Evolutionary conservation across 768 basidiomycete species (phyloP).

Genomic region (Porpolomopsis calyptriformis): DNA sequence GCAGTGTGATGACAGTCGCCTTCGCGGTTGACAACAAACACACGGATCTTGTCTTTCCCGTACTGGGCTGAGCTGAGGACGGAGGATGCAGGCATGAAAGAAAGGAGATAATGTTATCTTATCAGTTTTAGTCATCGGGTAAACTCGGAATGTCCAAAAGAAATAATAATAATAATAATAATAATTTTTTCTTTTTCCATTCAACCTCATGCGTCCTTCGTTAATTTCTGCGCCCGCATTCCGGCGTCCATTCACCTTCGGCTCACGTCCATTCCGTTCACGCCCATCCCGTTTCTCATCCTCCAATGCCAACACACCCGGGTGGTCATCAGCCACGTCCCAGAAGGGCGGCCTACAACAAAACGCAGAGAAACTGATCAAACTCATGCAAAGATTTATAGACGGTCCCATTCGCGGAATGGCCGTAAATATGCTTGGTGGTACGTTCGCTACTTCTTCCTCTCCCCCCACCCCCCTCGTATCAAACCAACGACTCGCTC

Average conservation of each 20-base stretch:
- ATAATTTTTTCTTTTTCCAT: neutral
- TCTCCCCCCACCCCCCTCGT: neutral
- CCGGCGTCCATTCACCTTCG: neutral
- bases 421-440: conserved; percentile 44
- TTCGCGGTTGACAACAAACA: conserved; percentile 74
- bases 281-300: neutral
- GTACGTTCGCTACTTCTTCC: conserved; percentile 17
- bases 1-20: conserved; percentile 59
- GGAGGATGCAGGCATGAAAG: conserved; percentile 6
- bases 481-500: neutral
- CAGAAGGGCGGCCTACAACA: conserved; percentile 44
- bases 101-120: neutral
- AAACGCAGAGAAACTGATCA: conserved; percentile 42
- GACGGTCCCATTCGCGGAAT: conserved; percentile 40
- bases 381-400: conserved; percentile 36
- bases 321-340: conserved; percentile 26
- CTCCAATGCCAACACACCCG: neutral
- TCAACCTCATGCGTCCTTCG: neutral
- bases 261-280: neutral
- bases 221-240: neutral
- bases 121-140: neutral
- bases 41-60: conserved; percentile 83
- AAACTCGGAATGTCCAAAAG: neutral
- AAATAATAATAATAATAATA: neutral
- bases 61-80: conserved; percentile 48